Conservation (phyloP, 306 rosid genomes). For the Sechiopsis laciniata region DNA sequence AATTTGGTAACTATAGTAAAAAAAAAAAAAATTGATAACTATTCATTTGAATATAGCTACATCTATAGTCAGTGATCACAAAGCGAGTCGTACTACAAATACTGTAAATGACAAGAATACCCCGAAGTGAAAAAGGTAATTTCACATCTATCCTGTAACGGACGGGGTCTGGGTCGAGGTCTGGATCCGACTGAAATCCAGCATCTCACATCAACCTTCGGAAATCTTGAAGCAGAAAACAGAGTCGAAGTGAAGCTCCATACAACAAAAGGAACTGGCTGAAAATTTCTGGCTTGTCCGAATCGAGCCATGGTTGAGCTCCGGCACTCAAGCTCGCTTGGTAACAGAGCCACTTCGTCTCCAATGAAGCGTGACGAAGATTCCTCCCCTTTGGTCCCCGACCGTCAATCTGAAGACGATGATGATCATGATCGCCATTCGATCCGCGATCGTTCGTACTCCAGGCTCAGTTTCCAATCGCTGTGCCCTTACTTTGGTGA, state of each 20-base stretch:
- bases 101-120: too few species aligned
- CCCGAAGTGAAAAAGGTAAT: neutral
- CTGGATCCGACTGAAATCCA: constrained; percentile 24
- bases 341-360: constrained; percentile 63
- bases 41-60: too few species aligned
- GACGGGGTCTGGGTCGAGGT: neutral
- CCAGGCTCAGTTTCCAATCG: constrained; percentile 41
- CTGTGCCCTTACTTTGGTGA: constrained; percentile 49
- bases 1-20: too few species aligned
- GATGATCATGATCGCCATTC: constrained; percentile 65
- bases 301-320: constrained; percentile 89
- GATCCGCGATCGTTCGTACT: constrained; percentile 63
- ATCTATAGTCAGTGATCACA: too few species aligned
- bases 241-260: neutral
- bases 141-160: constrained; percentile 10
- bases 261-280: too few species aligned
- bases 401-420: constrained; percentile 40
- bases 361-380: constrained; percentile 84
- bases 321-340: constrained; percentile 62
- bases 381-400: constrained; percentile 56
- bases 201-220: constrained; percentile 22
- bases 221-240: neutral
- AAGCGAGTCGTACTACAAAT: too few species aligned
- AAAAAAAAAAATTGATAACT: too few species aligned
- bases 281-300: constrained; percentile 33